Evolutionary conservation across 2,329 filamentous ascomycete species (phyloP).

Genomic region (Aureobasidium lini): DNA sequence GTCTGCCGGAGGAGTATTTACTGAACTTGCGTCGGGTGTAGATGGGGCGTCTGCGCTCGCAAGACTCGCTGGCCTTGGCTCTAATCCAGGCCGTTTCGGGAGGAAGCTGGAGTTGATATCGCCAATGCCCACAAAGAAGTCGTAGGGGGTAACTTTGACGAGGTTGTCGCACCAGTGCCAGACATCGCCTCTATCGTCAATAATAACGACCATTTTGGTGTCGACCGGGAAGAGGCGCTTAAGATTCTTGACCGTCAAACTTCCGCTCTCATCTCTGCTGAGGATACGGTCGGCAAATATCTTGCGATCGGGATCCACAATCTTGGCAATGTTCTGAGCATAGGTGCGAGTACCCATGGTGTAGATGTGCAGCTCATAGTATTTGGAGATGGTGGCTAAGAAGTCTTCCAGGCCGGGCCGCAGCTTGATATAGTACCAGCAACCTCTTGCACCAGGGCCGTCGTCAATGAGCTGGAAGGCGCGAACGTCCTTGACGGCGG

Average conservation of each 20-base stretch:
- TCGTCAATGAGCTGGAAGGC: conserved; percentile 87
- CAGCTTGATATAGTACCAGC: conserved; percentile 97
- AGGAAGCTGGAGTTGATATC: conserved; percentile 98
- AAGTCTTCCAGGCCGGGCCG: conserved; percentile 80
- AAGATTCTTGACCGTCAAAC: conserved; percentile 80
- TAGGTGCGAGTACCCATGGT: conserved; percentile 99
- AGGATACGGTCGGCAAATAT: conserved; percentile 93
- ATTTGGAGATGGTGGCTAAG: conserved; percentile 63
- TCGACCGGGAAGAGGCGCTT: conserved; percentile 90
- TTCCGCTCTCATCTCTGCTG: conserved; percentile 94
- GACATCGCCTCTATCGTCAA: conserved; percentile 92
- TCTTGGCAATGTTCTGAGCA: conserved; percentile 80
- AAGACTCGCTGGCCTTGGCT: conserved; percentile 22
- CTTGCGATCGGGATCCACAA: conserved; percentile 82
- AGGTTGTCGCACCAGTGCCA: conserved; percentile 92
- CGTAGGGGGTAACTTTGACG: conserved; percentile 89
- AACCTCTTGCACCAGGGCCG: conserved; percentile 64
- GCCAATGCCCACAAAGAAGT: conserved; percentile 96
- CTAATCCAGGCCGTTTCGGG: conserved; percentile 59
- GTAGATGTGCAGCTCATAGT: conserved; percentile 96
- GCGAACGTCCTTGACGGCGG: conserved; percentile 79
- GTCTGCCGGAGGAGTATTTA: not conserved
- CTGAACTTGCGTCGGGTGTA: conserved; percentile 1
- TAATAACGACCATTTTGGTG: conserved; percentile 98
- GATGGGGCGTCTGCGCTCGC: conserved; percentile 7